Conservation (phyloP, 768 basidiomycete genomes). For the Rhizopogon rudus region DNA sequence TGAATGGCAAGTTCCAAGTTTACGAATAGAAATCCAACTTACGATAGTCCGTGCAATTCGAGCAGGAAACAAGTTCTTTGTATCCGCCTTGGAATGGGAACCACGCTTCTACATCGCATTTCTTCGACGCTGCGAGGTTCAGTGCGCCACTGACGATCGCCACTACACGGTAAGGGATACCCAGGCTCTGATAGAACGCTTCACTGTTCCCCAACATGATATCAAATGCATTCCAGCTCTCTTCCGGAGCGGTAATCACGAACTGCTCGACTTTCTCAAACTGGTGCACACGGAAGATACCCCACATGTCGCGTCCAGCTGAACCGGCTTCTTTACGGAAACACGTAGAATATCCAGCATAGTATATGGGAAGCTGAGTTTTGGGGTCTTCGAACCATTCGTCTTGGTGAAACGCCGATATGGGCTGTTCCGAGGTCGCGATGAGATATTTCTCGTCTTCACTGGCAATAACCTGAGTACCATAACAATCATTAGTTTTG, state of each 20-base stretch:
- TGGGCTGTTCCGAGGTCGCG: conserved; percentile 98
- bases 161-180: conserved; percentile 87
- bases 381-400: conserved; percentile 97
- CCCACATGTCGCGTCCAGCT: conserved; percentile 98
- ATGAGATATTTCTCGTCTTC: conserved; percentile 99
- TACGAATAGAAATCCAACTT: conserved; percentile 28
- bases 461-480: conserved; percentile 68
- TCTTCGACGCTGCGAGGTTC: conserved; percentile 95
- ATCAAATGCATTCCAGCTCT: conserved; percentile 94
- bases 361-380: conserved; percentile 87
- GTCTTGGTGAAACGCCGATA: conserved; percentile 91
- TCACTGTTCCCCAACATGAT: conserved; percentile 86
- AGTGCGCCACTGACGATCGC: conserved; percentile 95
- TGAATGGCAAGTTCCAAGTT: neutral
- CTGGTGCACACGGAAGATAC: conserved; percentile 99
- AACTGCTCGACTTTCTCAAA: conserved; percentile 99
- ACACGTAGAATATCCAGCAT: conserved; percentile 88
- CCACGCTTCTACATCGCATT: conserved; percentile 98
- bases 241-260: conserved; percentile 88
- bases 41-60: conserved; percentile 99
- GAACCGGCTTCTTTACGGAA: conserved; percentile 99
- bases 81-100: conserved; percentile 96
- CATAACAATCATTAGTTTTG: neutral
- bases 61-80: conserved; percentile 97
- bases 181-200: conserved; percentile 94